A percentile compares a stretch with the other conserved stretches of the same genome.
Evolutionary conservation across 2,329 filamentous ascomycete genomes (phyloP).

Genomic region (Alternaria arborescens): DNA sequence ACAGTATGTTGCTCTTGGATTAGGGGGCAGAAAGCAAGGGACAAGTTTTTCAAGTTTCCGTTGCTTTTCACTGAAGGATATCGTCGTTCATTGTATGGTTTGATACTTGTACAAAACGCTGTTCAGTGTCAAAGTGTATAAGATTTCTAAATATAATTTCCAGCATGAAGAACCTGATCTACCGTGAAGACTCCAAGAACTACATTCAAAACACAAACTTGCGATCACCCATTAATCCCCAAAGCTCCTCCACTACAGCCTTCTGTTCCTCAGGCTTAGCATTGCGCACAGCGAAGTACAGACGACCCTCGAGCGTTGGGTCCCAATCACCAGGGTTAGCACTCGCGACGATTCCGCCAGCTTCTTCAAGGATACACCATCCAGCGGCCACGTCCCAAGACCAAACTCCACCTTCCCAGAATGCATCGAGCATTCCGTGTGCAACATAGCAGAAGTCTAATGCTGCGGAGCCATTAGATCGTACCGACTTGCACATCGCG

Average conservation of each 20-base stretch:
- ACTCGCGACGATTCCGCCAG: constrained; percentile 48
- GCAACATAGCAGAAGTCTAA: constrained; percentile 53
- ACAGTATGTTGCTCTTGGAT: not conserved
- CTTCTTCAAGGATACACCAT: constrained; percentile 51
- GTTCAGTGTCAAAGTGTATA: not conserved
- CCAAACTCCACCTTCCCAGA: constrained; percentile 51
- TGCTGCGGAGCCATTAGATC: constrained; percentile 48
- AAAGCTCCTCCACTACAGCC: constrained; percentile 46
- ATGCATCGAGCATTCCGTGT: constrained; percentile 44
- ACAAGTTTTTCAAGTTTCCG: not conserved
- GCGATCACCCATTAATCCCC: constrained; percentile 47
- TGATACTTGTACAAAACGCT: too few species aligned
- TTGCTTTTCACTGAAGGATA: too few species aligned
- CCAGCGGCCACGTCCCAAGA: constrained; percentile 51
- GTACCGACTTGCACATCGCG: constrained; percentile 46
- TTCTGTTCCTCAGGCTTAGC: constrained; percentile 44
- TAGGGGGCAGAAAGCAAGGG: not conserved
- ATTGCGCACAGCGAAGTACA: constrained; percentile 46
- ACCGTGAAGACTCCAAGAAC: not conserved
- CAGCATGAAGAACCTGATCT: not conserved
- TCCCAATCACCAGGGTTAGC: constrained; percentile 50
- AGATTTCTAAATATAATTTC: not conserved
- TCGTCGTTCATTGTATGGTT: too few species aligned
- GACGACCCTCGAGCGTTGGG: constrained; percentile 43
- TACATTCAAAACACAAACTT: constrained; percentile 36